phyloP scores from a whole-genome alignment of 139 green algal species.

The Tetraselmis chui region DNA sequence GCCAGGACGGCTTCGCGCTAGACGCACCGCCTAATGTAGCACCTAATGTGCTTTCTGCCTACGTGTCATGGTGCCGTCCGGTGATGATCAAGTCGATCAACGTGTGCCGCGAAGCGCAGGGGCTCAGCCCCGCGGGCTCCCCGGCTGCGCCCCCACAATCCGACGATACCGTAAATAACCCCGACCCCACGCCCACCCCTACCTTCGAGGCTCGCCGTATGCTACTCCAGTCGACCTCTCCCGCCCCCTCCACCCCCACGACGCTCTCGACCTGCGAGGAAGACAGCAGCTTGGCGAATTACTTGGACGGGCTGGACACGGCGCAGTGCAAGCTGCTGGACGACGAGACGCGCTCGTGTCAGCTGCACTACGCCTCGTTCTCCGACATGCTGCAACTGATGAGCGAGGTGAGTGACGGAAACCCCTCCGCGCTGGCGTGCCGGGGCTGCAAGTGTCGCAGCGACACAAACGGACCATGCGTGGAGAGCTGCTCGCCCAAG shows the following conservation, averaged over 20 bases:
- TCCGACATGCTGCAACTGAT: background rate
- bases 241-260: too few species aligned
- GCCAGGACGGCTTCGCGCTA: conserved; percentile 23
- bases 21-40: conserved; percentile 26
- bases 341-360: background rate
- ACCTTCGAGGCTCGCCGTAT: background rate
- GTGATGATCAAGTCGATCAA: conserved; percentile 14
- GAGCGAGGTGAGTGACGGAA: background rate
- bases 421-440: background rate
- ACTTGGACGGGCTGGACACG: background rate
- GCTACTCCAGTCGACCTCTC: background rate
- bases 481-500: conserved; percentile 6
- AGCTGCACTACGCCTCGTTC: background rate
- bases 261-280: background rate
- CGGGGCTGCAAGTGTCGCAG: conserved; percentile 7
- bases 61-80: conserved; percentile 13
- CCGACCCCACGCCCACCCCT: background rate
- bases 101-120: background rate
- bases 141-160: too few species aligned
- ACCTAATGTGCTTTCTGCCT: conserved; percentile 2
- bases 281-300: background rate
- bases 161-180: background rate
- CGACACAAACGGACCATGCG: background rate
- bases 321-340: background rate
- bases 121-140: background rate